Percentiles rank a stretch among this genome's conserved stretches.
Conservation (phyloP, 208 protist genomes). For the Wallacemonas rigidus region DNA sequence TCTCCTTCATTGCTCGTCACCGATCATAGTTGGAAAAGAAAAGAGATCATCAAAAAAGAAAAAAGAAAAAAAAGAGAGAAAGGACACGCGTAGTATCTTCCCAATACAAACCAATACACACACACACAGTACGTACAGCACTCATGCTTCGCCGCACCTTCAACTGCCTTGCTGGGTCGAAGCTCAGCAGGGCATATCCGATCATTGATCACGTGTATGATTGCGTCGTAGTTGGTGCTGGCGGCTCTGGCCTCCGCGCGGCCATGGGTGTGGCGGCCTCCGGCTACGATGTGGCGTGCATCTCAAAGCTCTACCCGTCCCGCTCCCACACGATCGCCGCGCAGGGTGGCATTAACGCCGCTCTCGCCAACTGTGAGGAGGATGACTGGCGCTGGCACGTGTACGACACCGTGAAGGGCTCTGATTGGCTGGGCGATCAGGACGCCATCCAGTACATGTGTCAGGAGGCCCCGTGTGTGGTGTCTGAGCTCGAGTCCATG, state of each 20-base stretch:
- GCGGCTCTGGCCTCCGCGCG: conserved; percentile 98
- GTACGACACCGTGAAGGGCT: conserved; percentile 99
- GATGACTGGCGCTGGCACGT: conserved; percentile 99
- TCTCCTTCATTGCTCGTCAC: not conserved
- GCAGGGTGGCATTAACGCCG: conserved; percentile 99
- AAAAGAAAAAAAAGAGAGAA: conserved; percentile 18
- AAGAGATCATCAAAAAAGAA: not conserved
- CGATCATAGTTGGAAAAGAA: no score
- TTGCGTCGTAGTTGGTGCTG: conserved; percentile 98
- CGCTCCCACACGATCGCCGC: conserved; percentile 99
- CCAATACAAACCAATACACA: conserved; percentile 8
- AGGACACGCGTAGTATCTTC: not conserved
- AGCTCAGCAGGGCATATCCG: conserved; percentile 88
- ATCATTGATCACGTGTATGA: conserved; percentile 99
- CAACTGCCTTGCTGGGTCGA: conserved; percentile 33
- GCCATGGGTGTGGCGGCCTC: conserved; percentile 97
- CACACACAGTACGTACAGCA: conserved; percentile 1
- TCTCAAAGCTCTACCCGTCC: conserved; percentile 99
- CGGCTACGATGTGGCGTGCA: conserved; percentile 98
- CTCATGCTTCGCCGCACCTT: conserved; percentile 74
- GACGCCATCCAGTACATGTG: conserved; percentile 99
- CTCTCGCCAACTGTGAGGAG: conserved; percentile 97
- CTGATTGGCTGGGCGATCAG: conserved; percentile 99
- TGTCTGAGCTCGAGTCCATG: conserved; percentile 97
- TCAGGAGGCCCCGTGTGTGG: conserved; percentile 93